Evolutionary conservation across 23 red algal genomes (phyloP), one percentile per base, ranked within the genome.

Genomic region (Gracilaria vermiculophylla): DNA sequence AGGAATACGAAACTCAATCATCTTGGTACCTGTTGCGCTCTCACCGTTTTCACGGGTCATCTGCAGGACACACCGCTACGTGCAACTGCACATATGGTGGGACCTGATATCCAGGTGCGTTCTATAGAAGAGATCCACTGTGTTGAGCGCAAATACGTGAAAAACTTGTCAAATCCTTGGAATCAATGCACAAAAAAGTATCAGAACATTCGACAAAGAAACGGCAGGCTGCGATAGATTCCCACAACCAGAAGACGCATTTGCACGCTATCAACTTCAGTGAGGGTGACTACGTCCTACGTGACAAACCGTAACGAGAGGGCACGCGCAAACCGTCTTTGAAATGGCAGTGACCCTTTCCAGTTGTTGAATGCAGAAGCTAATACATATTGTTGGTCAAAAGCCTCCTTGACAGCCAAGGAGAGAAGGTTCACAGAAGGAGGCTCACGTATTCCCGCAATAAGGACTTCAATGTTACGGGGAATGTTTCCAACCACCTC

Each of bases 11-110:
- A 40, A 15, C 75, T 70, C 15, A 16, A 70, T 29, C 84, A 69
- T 27, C 64, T 88, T 17, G 42, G 45, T 0, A 78, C 64, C 27
- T 50, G 49, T 19, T 67, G 44, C 37, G 43, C 84, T 14, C 23
- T 77, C 33, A 88, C 84, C 6, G 69, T 88, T 15, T 52, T 76
- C 45, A 88, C 66, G 15, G 67, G 84, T 2, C 55, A 61, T 29
- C 20, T 31, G 24, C 72, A 77, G 44, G 69, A 45, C 27, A 25
- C 69, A 13, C 1, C 32, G 11, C 29, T 74, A 15, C 0, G 33
- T 15, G 69, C 33, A 6, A 44, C 44, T 0, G 44, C 69, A 8
- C 17, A 35, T 0, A 3, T 43, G 42, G 1, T 74, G 15, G 69
- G 69, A 44, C n/a, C n/a, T n/a, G n/a, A n/a, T n/a, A n/a, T n/a